Base-by-base conservation (phyloP, 345 rosid species). In the Aethionema arabicum region DNA sequence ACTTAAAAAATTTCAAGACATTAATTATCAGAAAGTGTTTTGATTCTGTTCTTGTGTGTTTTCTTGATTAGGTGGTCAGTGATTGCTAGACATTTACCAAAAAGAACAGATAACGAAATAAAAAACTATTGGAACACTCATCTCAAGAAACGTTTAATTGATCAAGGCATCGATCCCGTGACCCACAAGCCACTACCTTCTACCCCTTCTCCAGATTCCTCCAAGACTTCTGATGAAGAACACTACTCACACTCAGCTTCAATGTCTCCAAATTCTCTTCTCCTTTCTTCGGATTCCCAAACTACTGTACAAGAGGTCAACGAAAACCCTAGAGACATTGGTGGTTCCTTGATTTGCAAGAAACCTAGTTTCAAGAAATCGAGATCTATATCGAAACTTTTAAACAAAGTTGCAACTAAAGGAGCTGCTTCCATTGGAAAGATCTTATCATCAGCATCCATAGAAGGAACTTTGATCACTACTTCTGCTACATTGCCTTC, bases 121-220 rank as follows among this genome's bases (percentile, higher is more conserved):
- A 85, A 85, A 69, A 85, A 85, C 60, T 79, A 78, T 35, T 82
- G 88, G 88, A 82, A 82, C 70, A 85, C 85, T 11, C 80, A 85
- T 59, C 73, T 85, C 68, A 85, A 80, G 65, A 85, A 80, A 74
- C 82, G 82, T 44, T 61, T 87, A 59, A 77, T 78, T 31, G 84
- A 85, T 67, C 81, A 82, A 73, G 95, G 88, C 15, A 52, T 81
- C 56, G 91, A 87, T 78, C 91, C 95, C 61, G 74, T 75, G 81
- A 85, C 85, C 42, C 95, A 85, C 68, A 79, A 78, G 69, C 88
- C 85, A 71, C 71, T 60, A 44, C 30, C 37, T 4, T 66, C 53
- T 16, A 53, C 3, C 33, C 43, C 56, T 61, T 29, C 6, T 10
- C 60, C 56, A 4, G 35, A 30, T 7, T n/a, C 40, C 4, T 47